These are phyloP conservation scores for Pseudocercospora fuligena DNA, from an alignment of 2,329 filamentous ascomycete genomes.

Conservation along the genomic window DNA sequence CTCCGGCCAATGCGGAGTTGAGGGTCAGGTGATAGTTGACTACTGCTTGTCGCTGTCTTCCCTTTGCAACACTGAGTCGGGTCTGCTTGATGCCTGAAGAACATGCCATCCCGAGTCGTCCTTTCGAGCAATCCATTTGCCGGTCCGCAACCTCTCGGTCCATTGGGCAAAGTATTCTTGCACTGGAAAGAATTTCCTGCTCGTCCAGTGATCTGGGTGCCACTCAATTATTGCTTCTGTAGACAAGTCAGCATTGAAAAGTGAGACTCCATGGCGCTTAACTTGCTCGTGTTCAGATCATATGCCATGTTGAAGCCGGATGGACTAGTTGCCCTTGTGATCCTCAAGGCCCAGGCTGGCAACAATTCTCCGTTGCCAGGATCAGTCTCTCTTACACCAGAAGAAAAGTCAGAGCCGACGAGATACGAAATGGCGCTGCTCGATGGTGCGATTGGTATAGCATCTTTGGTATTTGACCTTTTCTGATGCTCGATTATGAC, in stretches of 20 bases:
- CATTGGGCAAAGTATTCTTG: constrained; percentile 10
- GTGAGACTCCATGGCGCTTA: neutral
- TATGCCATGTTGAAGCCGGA: constrained; percentile 20
- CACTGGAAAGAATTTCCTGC: constrained; percentile 3
- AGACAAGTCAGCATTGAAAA: neutral
- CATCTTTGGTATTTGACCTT: constrained; percentile 2
- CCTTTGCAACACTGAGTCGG: neutral
- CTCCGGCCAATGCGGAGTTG: constrained; percentile 12
- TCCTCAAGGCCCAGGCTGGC: constrained; percentile 13
- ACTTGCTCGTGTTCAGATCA: constrained; percentile 18
- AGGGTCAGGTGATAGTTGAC: neutral
- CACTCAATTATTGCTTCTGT: constrained; percentile 13
- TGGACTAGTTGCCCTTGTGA: constrained; percentile 12
- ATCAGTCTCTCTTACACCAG: constrained; percentile 18
- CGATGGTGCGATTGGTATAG: constrained; percentile 20
- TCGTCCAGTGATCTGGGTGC: constrained; percentile 11
- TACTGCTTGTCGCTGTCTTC: constrained; percentile 1
- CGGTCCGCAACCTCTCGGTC: constrained; percentile 7
- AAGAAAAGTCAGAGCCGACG: constrained; percentile 13
- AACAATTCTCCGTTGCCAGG: constrained; percentile 10
- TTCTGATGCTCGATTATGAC: constrained; percentile 19
- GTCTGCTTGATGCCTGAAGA: neutral
- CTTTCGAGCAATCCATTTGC: constrained; percentile 12
- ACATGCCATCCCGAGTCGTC: constrained; percentile 15
- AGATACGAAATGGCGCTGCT: constrained; percentile 22